These are phyloP conservation scores for Phytophthora quininea DNA, from an alignment of 352 stramenopile species.

Conservation along the genomic window DNA sequence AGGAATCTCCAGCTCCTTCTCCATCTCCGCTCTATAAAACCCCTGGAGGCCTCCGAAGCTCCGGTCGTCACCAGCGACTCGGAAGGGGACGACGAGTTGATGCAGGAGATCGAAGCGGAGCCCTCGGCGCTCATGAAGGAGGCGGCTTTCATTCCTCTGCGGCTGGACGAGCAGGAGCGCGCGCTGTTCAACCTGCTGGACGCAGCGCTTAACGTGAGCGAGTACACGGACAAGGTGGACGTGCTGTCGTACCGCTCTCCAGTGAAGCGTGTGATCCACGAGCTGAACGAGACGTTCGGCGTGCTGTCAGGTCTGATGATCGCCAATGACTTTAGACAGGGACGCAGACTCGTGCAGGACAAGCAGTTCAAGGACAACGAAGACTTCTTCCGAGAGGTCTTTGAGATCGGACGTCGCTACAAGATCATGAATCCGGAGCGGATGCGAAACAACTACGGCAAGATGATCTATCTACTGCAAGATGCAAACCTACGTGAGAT, in stretches of 20 bases:
- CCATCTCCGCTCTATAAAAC: conserved; percentile 9
- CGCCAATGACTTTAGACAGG: conserved; percentile 64
- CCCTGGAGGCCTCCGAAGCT: conserved; percentile 4
- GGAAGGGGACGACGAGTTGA: conserved; percentile 35
- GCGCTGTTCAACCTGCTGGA: conserved; percentile 81
- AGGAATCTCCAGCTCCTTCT: background rate
- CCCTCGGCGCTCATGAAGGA: conserved; percentile 40
- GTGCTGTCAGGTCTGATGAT: conserved; percentile 71
- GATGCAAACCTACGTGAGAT: conserved; percentile 86
- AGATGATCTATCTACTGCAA: conserved; percentile 95
- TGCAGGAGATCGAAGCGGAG: conserved; percentile 37
- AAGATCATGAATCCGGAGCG: conserved; percentile 94
- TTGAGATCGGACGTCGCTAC: conserved; percentile 93
- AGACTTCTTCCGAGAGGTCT: conserved; percentile 82
- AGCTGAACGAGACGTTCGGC: conserved; percentile 71
- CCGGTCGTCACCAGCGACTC: conserved; percentile 25
- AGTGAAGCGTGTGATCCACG: conserved; percentile 72
- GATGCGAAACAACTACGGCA: conserved; percentile 94
- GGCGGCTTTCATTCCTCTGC: conserved; percentile 67
- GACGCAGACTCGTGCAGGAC: conserved; percentile 58
- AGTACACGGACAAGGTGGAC: conserved; percentile 95
- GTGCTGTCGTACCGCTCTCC: conserved; percentile 75
- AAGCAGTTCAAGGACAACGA: conserved; percentile 80
- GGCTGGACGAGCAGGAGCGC: conserved; percentile 71
- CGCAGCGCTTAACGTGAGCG: conserved; percentile 80